Percentiles rank a stretch among this genome's conserved stretches.
These are phyloP conservation scores for Aphanocladium album DNA, from an alignment of 2,329 filamentous ascomycete genomes.

Conservation along the genomic window DNA sequence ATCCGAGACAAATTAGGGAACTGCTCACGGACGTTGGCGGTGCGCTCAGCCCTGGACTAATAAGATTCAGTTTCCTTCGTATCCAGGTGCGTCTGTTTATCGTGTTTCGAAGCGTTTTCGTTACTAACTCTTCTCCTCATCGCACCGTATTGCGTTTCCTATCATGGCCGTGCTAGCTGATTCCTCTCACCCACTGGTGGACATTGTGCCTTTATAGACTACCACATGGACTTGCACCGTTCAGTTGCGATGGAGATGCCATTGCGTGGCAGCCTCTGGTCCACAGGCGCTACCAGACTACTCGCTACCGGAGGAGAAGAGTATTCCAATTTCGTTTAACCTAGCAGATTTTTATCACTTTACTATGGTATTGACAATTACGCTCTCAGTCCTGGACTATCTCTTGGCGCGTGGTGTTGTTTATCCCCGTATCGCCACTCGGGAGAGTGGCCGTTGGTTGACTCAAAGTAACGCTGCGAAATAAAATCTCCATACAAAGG, in stretches of 20 bases:
- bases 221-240: conserved; percentile 2
- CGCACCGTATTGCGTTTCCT: too few species aligned
- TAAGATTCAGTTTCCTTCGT: conserved; percentile 7
- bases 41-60: conserved; percentile 9
- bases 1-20: conserved; percentile 7
- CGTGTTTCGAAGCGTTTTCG: not conserved
- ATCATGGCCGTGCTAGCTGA: not conserved
- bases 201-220: not conserved
- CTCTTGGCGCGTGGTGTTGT: too few species aligned
- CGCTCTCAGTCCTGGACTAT: too few species aligned
- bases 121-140: not conserved
- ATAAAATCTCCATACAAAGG: too few species aligned
- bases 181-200: not conserved
- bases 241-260: not conserved
- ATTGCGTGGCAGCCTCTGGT: not conserved
- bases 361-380: too few species aligned
- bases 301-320: too few species aligned
- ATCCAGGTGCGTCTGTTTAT: not conserved
- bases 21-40: conserved; percentile 8
- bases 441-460: too few species aligned
- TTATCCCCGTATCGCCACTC: too few species aligned
- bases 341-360: too few species aligned
- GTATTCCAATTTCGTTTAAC: too few species aligned
- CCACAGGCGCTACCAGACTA: not conserved
- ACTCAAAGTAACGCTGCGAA: too few species aligned